Conservation (phyloP, 441 rosid genomes). For the Raphanus hybrid region DNA sequence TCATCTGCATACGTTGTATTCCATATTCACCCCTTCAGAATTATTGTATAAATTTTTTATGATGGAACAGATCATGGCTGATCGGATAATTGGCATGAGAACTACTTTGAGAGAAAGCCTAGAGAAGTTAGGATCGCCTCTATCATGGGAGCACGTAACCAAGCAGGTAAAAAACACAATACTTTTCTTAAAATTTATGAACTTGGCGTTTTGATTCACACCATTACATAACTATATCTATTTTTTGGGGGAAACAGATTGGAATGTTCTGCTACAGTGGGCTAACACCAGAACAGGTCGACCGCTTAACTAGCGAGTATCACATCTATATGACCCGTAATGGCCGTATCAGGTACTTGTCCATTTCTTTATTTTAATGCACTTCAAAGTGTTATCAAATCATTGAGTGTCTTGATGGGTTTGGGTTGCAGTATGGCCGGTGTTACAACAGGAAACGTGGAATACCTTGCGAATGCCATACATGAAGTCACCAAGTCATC, state of each 20-base stretch:
- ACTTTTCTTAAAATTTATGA: background rate
- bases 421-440: slow-evolving; percentile 88
- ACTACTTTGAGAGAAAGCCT: slow-evolving; percentile 73
- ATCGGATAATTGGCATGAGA: slow-evolving; percentile 92
- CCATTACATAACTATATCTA: background rate
- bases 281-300: slow-evolving; percentile 88
- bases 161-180: slow-evolving; percentile 59
- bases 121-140: slow-evolving; percentile 78
- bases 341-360: slow-evolving; percentile 83
- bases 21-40: too few species aligned
- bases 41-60: background rate
- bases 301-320: slow-evolving; percentile 73
- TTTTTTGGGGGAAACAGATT: slow-evolving; percentile 54
- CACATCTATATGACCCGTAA: slow-evolving; percentile 93
- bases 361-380: background rate
- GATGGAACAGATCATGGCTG: slow-evolving; percentile 83
- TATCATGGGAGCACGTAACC: slow-evolving; percentile 91
- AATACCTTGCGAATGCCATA: slow-evolving; percentile 86
- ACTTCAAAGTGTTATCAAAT: slow-evolving; percentile 6
- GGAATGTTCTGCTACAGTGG: slow-evolving; percentile 99
- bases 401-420: background rate
- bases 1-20: too few species aligned
- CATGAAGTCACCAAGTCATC: slow-evolving; percentile 65
- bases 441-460: slow-evolving; percentile 80
- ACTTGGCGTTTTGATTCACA: background rate